phyloP scores from a whole-genome alignment of 106 monocot species.

The Dendrobium chrysotoxum region DNA sequence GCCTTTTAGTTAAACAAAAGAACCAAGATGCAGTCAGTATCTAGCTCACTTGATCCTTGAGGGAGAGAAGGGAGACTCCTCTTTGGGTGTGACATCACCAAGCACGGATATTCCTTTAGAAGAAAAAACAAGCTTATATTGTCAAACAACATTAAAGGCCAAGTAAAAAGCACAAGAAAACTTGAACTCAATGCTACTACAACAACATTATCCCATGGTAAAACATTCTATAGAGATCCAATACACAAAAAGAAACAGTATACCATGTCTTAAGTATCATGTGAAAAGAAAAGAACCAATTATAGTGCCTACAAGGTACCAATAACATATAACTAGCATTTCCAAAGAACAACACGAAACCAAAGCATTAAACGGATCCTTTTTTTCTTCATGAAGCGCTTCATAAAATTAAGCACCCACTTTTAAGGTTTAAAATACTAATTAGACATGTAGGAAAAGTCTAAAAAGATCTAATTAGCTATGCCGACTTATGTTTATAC shows the following conservation, averaged over 20 bases:
- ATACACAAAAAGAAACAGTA: not conserved
- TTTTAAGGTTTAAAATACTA: not conserved
- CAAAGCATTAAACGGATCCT: not conserved
- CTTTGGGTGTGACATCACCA: slow-evolving; percentile 65
- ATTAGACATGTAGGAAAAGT: not conserved
- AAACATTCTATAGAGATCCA: not conserved
- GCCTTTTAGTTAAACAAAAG: not conserved
- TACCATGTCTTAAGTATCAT: not conserved
- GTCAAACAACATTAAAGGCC: not conserved
- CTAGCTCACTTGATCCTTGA: slow-evolving; percentile 81
- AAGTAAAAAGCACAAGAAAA: not conserved
- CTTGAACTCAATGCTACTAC: not conserved
- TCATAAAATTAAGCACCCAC: not conserved
- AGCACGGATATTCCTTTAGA: slow-evolving; percentile 50
- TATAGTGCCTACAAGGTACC: not conserved
- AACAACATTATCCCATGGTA: not conserved
- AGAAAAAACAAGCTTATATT: not conserved
- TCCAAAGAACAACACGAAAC: not conserved
- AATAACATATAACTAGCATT: not conserved
- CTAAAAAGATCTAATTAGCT: not conserved
- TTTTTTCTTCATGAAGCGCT: not conserved
- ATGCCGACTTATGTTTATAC: not conserved
- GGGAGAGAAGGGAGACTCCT: slow-evolving; percentile 91
- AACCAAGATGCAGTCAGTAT: not conserved
- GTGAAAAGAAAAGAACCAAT: not conserved